Evolutionary conservation across 2,329 filamentous ascomycete species (phyloP), one percentile per base, ranked within the genome.

Genomic region (Madurella fahalii): DNA sequence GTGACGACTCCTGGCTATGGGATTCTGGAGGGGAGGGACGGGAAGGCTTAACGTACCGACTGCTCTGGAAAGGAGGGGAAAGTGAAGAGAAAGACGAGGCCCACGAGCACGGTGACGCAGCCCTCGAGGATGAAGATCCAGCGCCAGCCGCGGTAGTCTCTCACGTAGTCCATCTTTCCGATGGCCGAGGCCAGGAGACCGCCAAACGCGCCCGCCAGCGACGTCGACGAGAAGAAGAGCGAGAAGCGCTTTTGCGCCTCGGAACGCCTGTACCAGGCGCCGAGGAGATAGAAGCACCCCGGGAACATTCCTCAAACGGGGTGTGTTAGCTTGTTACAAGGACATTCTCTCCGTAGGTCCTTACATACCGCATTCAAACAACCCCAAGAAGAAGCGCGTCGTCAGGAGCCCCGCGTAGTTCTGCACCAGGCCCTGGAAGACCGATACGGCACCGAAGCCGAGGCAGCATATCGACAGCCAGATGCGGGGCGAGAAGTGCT

Each of bases 211-310:
- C 89, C 89, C 1, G 89, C 89, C 3, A 93, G 75, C 0, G 86
- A 88, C 0, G 89, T 92, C 30, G 81, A 89, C 65, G 82, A 85
- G 77, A 97, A 97, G 78, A 97, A 97, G 76, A 97, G 92, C 15
- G 86, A 89, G 73, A 92, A 96, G 31, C 94, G 85, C 65, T 90
- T 90, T 72, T 97, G 93, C 2, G 92, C 90, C 72, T 97, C 94
- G 43, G 78, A 77, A 56, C 93, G 84, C 56, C 86, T 85, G 65
- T 97, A 99, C 91, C 89, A 95, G 85, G 93, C 93, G 2, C 55
- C 46, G 15, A 66, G n/a, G 8, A 92, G 74, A 65, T 91, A 88
- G 67, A 87, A 80, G 47, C 83, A 86, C 34, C 86, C 87, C 2
- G 86, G 86, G 61, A 89, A 89, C 79, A 91, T 89, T 69, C 86